Evolutionary conservation across 495 filamentous ascomycete genomes (phyloP), one percentile per base, ranked within the genome.

Genomic region (Aspergillus mulundensis): DNA sequence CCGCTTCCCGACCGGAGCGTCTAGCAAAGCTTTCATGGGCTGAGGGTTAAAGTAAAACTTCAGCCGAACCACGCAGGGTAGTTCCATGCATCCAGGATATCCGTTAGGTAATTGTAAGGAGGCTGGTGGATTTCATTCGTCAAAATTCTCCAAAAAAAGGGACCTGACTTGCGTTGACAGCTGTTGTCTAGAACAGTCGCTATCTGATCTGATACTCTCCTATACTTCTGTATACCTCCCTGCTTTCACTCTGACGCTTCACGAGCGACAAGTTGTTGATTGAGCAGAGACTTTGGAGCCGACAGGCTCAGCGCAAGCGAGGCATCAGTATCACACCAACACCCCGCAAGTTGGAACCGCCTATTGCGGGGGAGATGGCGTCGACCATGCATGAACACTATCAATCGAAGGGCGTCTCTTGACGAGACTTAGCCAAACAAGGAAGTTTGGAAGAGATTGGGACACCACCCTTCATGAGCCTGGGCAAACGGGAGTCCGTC

Each of bases 91-190:
- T 36, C 24, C 42, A 23, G 21, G 11, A 42, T 66, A 64, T 48
- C 56, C 61, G 61, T 75, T 75, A 75, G 65, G 70, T 75, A 73
- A 75, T 75, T 60, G 57, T 64, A 66, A 66, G 47, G 54, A 40
- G 36, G 50, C 55, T 46, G 49, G 25, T 38, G 42, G 46, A 59
- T 52, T 46, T 63, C 54, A 74, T 74, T 75, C 67, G 72, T 50
- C 49, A 50, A 36, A 50, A 18, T 32, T 39, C 21, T 21, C 34
- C 49, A 51, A 41, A 56, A n/a, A 57, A 56, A 43, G 36, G 34
- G 53, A 36, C 24, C 28, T 32, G 53, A 55, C 40, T 34, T 55
- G 53, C 32, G 43, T 30, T 67, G 70, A 67, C 59, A 56, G 41
- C 41, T 53, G 41, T 21, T 54, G 58, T 58, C 62, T 64, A 61